Evolutionary conservation across 1,284 basidiomycete species (phyloP).

Genomic region (Ustilago xerochloae): DNA sequence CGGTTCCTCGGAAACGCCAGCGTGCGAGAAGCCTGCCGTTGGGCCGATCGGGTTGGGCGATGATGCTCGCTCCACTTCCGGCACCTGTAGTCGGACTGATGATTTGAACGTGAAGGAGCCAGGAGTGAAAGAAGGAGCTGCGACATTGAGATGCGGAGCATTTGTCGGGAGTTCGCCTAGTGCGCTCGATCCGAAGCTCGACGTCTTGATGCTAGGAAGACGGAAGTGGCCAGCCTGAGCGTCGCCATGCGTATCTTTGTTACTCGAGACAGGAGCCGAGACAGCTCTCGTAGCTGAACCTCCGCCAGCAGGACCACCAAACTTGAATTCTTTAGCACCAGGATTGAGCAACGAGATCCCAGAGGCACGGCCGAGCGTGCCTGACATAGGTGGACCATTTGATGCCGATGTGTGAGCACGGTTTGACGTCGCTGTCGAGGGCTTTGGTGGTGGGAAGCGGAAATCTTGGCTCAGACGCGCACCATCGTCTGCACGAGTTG

Average conservation of each 20-base stretch:
- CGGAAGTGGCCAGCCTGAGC: constrained; percentile 42
- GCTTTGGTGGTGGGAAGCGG: constrained; percentile 36
- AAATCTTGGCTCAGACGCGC: constrained; percentile 48
- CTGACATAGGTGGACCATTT: constrained; percentile 14
- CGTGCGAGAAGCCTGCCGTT: neutral
- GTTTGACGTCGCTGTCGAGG: neutral
- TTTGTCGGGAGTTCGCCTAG: constrained; percentile 24
- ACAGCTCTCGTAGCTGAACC: constrained; percentile 5
- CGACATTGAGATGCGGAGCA: constrained; percentile 51
- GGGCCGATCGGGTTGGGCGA: constrained; percentile 4
- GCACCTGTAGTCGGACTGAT: constrained; percentile 39
- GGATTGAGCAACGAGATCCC: constrained; percentile 49
- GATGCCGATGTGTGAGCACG: neutral
- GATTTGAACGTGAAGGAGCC: constrained; percentile 58
- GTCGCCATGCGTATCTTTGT: neutral
- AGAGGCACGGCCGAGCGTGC: constrained; percentile 37
- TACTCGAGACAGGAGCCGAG: constrained; percentile 15
- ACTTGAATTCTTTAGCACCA: constrained; percentile 52
- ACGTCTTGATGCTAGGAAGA: constrained; percentile 57
- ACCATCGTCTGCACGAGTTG: neutral
- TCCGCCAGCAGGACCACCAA: constrained; percentile 17
- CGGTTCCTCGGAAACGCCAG: neutral
- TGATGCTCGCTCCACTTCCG: neutral
- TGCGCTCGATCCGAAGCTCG: constrained; percentile 53
- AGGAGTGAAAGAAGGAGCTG: constrained; percentile 56